Conservation (phyloP, 768 basidiomycete species). For the Termitomyces sp. region DNA sequence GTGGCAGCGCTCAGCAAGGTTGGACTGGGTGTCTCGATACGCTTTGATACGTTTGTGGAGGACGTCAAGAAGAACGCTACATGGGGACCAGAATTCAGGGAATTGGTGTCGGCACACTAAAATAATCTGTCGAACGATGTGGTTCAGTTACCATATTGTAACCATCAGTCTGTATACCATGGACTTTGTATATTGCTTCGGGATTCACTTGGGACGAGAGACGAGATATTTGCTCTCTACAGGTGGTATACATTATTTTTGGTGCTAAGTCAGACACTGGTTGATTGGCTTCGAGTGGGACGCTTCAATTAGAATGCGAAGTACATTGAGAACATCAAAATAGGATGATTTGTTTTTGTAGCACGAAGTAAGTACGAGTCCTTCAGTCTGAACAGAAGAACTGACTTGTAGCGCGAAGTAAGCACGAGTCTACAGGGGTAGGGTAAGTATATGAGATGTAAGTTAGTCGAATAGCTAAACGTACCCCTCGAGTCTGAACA, state of each 20-base stretch:
- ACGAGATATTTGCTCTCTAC: not conserved
- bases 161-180: not conserved
- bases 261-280: not conserved
- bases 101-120: slow-evolving; percentile 29
- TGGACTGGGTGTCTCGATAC: slow-evolving; percentile 52
- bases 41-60: slow-evolving; percentile 79
- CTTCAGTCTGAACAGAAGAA: too few relatives aligned
- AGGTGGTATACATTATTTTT: not conserved
- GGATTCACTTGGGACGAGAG: too few relatives aligned
- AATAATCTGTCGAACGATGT: not conserved
- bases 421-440: too few relatives aligned
- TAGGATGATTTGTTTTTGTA: too few relatives aligned
- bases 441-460: too few relatives aligned
- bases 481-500: too few relatives aligned
- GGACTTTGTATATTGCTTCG: not conserved
- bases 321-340: too few relatives aligned
- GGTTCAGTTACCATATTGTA: not conserved
- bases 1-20: slow-evolving; percentile 84
- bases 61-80: slow-evolving; percentile 58
- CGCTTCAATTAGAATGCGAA: too few relatives aligned
- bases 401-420: too few relatives aligned
- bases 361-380: too few relatives aligned
- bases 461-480: too few relatives aligned
- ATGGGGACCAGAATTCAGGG: slow-evolving; percentile 70
- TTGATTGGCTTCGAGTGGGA: too few relatives aligned